Percentiles rank a stretch among this genome's conserved stretches.
Conservation (phyloP, 176 grass and related monocot species). For the Pontederia crassipes region DNA sequence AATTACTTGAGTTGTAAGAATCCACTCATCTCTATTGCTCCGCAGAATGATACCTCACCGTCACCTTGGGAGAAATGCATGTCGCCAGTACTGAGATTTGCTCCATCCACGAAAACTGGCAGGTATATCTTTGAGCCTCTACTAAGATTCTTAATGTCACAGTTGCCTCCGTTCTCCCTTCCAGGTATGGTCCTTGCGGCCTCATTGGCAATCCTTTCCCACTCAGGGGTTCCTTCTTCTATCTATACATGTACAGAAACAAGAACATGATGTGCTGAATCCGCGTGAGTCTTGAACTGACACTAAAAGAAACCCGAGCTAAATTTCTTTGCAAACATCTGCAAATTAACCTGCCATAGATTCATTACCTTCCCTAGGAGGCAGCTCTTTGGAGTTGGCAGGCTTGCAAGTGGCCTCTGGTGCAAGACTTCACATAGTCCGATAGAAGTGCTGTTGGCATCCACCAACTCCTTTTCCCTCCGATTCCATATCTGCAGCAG, state of each 20-base stretch:
- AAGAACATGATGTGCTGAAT: background rate
- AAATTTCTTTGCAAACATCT: background rate
- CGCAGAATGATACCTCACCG: constrained; percentile 87
- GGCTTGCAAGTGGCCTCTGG: constrained; percentile 64
- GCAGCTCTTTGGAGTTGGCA: constrained; percentile 54
- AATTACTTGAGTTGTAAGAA: constrained; percentile 96
- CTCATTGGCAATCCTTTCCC: constrained; percentile 69
- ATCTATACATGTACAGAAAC: constrained; percentile 25
- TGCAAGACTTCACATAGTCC: constrained; percentile 82
- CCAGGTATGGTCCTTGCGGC: constrained; percentile 84
- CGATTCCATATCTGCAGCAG: constrained; percentile 86
- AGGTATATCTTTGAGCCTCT: constrained; percentile 92
- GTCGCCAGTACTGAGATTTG: constrained; percentile 81
- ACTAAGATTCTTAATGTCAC: constrained; percentile 93
- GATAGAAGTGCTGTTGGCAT: constrained; percentile 31
- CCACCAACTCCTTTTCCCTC: constrained; percentile 66
- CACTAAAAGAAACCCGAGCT: too few species aligned
- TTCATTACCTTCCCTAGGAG: constrained; percentile 66
- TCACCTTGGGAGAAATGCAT: constrained; percentile 94
- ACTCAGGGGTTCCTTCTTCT: constrained; percentile 49
- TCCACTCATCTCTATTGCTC: constrained; percentile 99
- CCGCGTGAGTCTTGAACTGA: background rate
- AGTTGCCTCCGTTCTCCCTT: constrained; percentile 89
- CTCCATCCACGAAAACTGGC: constrained; percentile 86
- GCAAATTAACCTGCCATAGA: background rate